These are phyloP conservation scores for Ambrosia trifida DNA, from an alignment of 129 eudicot species.

Conservation along the genomic window DNA sequence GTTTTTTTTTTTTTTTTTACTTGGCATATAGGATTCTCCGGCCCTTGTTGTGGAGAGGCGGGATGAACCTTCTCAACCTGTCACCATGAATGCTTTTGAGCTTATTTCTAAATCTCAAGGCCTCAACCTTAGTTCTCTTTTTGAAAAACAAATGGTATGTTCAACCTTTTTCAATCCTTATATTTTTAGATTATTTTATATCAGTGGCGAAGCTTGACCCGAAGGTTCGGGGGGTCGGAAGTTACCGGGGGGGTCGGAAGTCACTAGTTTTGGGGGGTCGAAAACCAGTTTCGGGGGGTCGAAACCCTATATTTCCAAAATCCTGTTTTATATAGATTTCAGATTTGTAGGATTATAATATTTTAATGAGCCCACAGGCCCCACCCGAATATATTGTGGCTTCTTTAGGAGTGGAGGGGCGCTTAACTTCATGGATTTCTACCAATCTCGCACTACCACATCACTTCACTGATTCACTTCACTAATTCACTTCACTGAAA, in stretches of 20 bases:
- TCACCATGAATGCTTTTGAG: constrained; percentile 96
- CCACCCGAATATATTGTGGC: not conserved
- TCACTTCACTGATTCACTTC: no score
- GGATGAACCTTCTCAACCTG: constrained; percentile 72
- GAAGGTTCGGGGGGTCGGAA: no score
- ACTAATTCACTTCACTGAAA: no score
- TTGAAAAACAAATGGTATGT: constrained; percentile 92
- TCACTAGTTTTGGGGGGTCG: no score
- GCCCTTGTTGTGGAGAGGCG: constrained; percentile 84
- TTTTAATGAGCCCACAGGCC: not conserved
- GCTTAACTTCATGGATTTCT: no score
- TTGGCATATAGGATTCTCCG: constrained; percentile 52
- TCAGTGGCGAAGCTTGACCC: no score
- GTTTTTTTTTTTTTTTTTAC: not conserved
- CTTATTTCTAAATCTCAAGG: constrained; percentile 98
- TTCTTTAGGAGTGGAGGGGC: no score
- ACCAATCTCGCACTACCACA: no score
- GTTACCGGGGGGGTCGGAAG: no score
- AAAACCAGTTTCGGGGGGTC: no score
- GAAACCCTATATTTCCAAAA: no score
- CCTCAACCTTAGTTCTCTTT: constrained; percentile 87
- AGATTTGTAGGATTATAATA: not conserved
- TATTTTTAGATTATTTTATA: not conserved
- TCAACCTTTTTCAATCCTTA: not conserved
- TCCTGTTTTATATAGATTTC: no score